Base-by-base conservation (phyloP, 192 early-diverging fungal genomes). In the Irineochytrium annulatum region DNA sequence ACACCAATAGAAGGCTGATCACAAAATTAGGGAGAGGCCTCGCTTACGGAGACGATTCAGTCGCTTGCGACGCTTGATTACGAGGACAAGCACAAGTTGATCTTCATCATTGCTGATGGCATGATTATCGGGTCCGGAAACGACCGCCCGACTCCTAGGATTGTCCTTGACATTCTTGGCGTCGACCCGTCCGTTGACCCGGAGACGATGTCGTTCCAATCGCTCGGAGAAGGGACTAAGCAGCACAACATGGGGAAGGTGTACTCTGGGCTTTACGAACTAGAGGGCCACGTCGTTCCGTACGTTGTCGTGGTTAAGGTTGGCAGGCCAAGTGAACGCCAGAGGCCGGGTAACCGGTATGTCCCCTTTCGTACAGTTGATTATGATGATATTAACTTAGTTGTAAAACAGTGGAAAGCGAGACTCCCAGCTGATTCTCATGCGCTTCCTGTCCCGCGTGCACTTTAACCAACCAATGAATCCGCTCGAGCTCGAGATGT, bases 361-460 rank as follows among this genome's bases (percentile, higher is more conserved):
- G 57, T 65, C 27, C 51, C 19, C 5, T 65, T 44, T 55, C 24
- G 4, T 53, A 31, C 27, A 37, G 11, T 27, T 58, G 22, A 27
- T 43, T 1, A 34, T 32, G 1, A 0, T 65, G 26, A 17, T 17
- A 26, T 29, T 52, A 30, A 52, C 59, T 34, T 2, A 17, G 3
- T 43, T 20, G 60, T 30, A 48, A 28, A 43, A 22, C 46, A 71
- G 74, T 43, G 97, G 97, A 63, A 99, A 99, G 80, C 92, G 97
- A 55, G 97, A 99, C 76, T 96, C 97, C 51, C 97, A 99, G 73
- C 86, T 99, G 78, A 78, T 99, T 34, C 78, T 97, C 65, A 99
- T 99, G 97, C 78, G 86, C 39, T 99, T 97, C 86, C 80, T 99
- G 60, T 94, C 93, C 70, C 88, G 93, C 69, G 93, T 99, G 17